Conservation (phyloP, 352 stramenopile genomes). For the Hyaloperonospora arabidopsidis region DNA sequence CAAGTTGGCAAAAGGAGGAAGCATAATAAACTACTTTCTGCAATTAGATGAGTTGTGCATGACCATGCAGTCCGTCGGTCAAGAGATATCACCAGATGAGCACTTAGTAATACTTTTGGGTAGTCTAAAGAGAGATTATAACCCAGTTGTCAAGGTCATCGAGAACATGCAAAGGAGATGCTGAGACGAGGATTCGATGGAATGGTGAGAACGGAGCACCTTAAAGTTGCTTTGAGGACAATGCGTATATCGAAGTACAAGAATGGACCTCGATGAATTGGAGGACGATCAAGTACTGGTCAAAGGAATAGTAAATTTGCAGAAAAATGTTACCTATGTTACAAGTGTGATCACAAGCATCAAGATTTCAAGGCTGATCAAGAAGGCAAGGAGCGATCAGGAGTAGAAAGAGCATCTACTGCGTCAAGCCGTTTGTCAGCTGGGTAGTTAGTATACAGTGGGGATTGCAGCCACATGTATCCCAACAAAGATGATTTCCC, state of each 20-base stretch:
- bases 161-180: background rate
- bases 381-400: background rate
- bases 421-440: background rate
- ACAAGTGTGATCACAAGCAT: background rate
- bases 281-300: background rate
- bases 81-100: no score
- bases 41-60: background rate
- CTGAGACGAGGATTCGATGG: background rate
- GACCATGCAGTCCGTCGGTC: background rate
- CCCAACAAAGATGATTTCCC: background rate
- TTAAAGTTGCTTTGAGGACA: background rate
- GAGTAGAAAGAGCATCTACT: background rate
- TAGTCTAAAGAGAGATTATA: background rate
- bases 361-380: background rate
- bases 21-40: background rate
- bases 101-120: background rate
- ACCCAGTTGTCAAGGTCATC: background rate
- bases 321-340: background rate
- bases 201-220: background rate
- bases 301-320: background rate
- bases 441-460: background rate
- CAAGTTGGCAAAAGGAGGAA: background rate
- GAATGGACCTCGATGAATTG: background rate
- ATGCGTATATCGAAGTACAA: background rate
- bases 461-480: background rate